Percentiles rank a stretch among this genome's conserved stretches.
Evolutionary conservation across 495 filamentous ascomycete genomes (phyloP).

Genomic region (Daldinia vernicosa): DNA sequence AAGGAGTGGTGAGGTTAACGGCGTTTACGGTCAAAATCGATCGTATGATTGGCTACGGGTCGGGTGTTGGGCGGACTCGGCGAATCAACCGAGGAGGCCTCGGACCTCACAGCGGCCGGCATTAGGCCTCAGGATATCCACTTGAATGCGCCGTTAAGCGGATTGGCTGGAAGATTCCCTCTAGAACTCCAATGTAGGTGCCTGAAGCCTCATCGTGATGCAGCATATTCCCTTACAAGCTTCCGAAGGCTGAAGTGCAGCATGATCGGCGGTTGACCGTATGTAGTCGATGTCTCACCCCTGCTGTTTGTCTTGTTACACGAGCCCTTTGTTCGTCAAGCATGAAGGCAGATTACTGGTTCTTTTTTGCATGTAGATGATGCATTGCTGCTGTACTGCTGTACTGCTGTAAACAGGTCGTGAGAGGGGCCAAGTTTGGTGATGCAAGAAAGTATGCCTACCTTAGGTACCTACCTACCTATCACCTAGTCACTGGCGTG

Average conservation of each 20-base stretch:
- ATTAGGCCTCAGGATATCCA: neutral
- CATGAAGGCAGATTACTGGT: neutral
- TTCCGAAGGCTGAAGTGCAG: neutral
- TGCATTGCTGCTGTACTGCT: neutral
- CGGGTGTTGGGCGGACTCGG: slow-evolving; percentile 8
- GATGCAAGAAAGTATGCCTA: neutral
- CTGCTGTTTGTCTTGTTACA: neutral
- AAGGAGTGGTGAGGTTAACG: neutral
- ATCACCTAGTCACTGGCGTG: neutral
- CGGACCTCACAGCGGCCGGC: slow-evolving; percentile 2
- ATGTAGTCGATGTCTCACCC: neutral
- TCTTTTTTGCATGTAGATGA: neutral
- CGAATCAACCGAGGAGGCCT: slow-evolving; percentile 20
- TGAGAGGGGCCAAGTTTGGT: neutral
- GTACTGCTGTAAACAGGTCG: neutral
- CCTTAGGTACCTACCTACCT: neutral
- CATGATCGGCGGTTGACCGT: neutral
- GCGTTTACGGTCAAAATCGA: slow-evolving; percentile 10
- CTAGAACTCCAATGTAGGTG: too few species aligned
- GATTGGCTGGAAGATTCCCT: neutral
- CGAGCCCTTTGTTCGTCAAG: neutral
- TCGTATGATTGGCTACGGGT: slow-evolving; percentile 10
- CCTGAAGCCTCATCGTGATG: neutral
- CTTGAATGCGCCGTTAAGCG: neutral
- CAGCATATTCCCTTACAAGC: neutral